Percentiles rank a stretch among this genome's conserved stretches.
Evolutionary conservation across 257 asterid species (phyloP).

Genomic region (Gardenia jasminoides): DNA sequence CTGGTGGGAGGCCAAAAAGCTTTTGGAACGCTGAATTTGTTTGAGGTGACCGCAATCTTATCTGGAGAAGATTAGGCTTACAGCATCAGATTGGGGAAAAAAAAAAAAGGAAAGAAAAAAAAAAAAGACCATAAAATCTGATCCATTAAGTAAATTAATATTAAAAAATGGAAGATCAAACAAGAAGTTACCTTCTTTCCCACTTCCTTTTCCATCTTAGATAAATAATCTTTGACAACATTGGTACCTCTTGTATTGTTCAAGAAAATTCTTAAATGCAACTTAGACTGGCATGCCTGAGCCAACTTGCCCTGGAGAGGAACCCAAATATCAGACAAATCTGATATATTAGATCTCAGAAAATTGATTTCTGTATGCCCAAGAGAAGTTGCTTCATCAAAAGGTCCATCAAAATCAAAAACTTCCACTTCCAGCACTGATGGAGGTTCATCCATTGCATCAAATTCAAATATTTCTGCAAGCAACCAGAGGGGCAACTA

Average conservation of each 20-base stretch:
- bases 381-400: conserved; percentile 85
- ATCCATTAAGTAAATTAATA: conserved; percentile 8
- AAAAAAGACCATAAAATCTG: conserved; percentile 17
- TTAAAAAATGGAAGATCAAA: conserved; percentile 6
- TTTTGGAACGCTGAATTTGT: conserved; percentile 95
- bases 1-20: conserved; percentile 88
- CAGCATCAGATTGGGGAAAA: conserved; percentile 21
- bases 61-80: conserved; percentile 43
- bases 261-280: conserved; percentile 88
- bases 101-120: no score
- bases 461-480: conserved; percentile 97
- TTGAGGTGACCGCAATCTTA: conserved; percentile 92
- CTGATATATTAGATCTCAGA: conserved; percentile 70
- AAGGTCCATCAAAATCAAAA: conserved; percentile 93
- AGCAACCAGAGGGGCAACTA: conserved; percentile 18
- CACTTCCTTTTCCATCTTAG: conserved; percentile 97
- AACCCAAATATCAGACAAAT: conserved; percentile 85
- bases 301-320: conserved; percentile 93
- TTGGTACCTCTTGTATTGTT: conserved; percentile 72
- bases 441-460: conserved; percentile 99
- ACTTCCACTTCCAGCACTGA: conserved; percentile 88
- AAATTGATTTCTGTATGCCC: conserved; percentile 87
- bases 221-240: conserved; percentile 71
- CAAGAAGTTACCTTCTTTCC: conserved; percentile 79
- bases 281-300: conserved; percentile 95